These are phyloP conservation scores for Podospora pseudocomata DNA, from an alignment of 495 filamentous ascomycete genomes.

Conservation along the genomic window DNA sequence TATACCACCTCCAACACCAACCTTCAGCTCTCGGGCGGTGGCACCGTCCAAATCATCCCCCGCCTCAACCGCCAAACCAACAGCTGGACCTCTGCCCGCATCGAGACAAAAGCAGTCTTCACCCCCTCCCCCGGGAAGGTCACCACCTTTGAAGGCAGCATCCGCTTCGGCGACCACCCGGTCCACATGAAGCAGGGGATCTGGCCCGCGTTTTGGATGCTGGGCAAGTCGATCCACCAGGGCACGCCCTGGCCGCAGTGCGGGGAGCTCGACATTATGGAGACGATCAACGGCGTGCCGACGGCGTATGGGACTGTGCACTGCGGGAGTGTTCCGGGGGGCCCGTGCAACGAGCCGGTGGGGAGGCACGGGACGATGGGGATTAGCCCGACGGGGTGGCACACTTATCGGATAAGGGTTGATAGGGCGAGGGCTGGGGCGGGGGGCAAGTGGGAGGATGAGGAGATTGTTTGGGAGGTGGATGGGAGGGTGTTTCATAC, in stretches of 20 bases:
- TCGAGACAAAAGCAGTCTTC: constrained; percentile 44
- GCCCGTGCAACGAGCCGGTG: constrained; percentile 46
- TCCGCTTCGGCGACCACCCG: constrained; percentile 41
- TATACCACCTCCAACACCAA: constrained; percentile 43
- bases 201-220: constrained; percentile 55
- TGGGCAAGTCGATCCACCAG: constrained; percentile 47
- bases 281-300: constrained; percentile 47
- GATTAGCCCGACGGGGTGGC: constrained; percentile 40
- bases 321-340: constrained; percentile 41
- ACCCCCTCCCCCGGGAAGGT: constrained; percentile 40
- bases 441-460: constrained; percentile 36
- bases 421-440: constrained; percentile 33
- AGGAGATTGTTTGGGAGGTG: constrained; percentile 45
- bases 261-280: constrained; percentile 54
- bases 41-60: constrained; percentile 46
- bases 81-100: constrained; percentile 49
- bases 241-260: constrained; percentile 48
- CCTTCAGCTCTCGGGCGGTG: constrained; percentile 46
- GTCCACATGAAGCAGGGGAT: constrained; percentile 41
- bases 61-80: constrained; percentile 32
- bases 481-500: constrained; percentile 42
- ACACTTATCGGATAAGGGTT: constrained; percentile 45
- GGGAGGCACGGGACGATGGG: constrained; percentile 31
- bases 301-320: constrained; percentile 47
- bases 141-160: constrained; percentile 38